phyloP scores from a whole-genome alignment of 148 eudicot genomes.

The Rhododendron griersonianum region DNA sequence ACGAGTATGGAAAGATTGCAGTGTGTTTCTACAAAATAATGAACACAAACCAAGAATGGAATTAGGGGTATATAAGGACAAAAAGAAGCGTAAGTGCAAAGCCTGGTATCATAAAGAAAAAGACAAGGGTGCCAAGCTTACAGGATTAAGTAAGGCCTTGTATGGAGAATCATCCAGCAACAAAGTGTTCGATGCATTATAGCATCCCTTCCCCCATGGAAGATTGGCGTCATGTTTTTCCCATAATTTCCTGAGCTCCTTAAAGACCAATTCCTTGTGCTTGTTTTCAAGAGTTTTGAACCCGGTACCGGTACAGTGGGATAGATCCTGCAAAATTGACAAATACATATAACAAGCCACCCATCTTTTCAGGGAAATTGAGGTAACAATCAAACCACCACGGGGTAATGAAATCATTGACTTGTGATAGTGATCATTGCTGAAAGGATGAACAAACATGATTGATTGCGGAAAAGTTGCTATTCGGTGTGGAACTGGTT shows the following conservation, averaged over 20 bases:
- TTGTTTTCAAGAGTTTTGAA: constrained; percentile 72
- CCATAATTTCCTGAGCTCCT: constrained; percentile 80
- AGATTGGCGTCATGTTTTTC: constrained; percentile 39
- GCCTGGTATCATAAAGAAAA: not conserved
- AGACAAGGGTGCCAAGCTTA: constrained; percentile 28
- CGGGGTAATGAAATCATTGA: not conserved
- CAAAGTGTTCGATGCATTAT: constrained; percentile 71
- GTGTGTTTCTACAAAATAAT: constrained; percentile 50
- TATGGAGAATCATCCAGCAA: constrained; percentile 96
- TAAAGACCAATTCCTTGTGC: constrained; percentile 77
- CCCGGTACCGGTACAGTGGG: constrained; percentile 68
- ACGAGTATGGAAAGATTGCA: constrained; percentile 74
- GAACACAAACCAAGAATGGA: not conserved
- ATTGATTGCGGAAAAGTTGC: not conserved
- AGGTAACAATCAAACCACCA: not conserved
- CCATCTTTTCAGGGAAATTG: not conserved
- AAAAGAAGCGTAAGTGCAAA: not conserved
- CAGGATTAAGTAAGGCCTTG: constrained; percentile 92
- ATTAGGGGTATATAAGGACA: not conserved
- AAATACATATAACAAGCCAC: not conserved
- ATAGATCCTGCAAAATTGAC: constrained; percentile 54
- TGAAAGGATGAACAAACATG: not conserved
- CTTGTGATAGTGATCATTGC: not conserved
- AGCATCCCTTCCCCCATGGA: constrained; percentile 71
- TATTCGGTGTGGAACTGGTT: not conserved